These are phyloP conservation scores for Pisolithus sp. DNA, from an alignment of 768 basidiomycete genomes.

Conservation along the genomic window DNA sequence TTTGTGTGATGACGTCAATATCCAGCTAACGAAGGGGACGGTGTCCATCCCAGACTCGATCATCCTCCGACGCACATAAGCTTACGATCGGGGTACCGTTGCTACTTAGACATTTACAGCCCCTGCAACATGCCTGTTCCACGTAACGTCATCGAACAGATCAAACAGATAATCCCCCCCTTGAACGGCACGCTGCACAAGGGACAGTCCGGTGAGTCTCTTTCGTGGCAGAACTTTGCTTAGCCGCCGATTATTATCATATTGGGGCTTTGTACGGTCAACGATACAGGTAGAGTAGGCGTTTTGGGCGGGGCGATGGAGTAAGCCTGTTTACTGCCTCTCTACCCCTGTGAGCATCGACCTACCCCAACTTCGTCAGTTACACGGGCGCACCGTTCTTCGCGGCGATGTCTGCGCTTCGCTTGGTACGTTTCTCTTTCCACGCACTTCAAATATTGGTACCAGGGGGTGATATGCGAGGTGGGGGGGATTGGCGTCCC, in stretches of 20 bases:
- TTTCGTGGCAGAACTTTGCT: not conserved
- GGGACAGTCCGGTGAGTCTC: constrained; percentile 75
- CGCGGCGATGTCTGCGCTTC: constrained; percentile 83
- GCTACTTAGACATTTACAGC: too few relatives aligned
- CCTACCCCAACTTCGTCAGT: constrained; percentile 34
- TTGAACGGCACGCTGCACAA: constrained; percentile 87
- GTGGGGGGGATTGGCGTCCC: not conserved
- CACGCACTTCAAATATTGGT: too few relatives aligned
- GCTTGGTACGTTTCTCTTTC: constrained; percentile 46
- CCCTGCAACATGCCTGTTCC: constrained; percentile 49
- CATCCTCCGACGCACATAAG: too few relatives aligned
- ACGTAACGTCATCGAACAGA: constrained; percentile 56
- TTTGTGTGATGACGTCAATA: not conserved
- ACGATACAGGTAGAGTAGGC: constrained; percentile 68
- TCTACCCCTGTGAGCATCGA: not conserved
- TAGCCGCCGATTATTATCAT: too few relatives aligned
- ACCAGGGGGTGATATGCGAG: not conserved
- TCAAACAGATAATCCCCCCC: constrained; percentile 84
- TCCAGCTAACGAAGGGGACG: not conserved
- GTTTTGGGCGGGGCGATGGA: constrained; percentile 92
- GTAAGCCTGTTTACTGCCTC: constrained; percentile 40
- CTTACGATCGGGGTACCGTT: too few relatives aligned
- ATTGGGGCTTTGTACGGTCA: too few relatives aligned
- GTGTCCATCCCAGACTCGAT: too few relatives aligned
- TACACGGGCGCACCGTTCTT: constrained; percentile 98